Conservation (phyloP, 2,329 filamentous ascomycete genomes). For the Diaporthe destruens region DNA sequence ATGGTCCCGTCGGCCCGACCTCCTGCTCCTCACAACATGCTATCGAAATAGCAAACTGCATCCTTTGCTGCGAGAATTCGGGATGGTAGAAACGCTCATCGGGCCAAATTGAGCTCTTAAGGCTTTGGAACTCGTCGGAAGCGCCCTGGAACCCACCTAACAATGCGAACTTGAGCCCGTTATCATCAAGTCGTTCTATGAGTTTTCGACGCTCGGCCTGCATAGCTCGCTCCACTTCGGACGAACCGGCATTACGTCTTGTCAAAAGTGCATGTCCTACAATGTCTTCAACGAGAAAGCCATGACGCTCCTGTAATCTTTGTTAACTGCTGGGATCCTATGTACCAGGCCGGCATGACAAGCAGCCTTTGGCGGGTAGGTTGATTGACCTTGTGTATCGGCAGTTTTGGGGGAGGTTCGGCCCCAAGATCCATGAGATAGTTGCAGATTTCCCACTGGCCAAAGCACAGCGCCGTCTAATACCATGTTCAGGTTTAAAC, state of each 20-base stretch:
- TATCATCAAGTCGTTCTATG: neutral
- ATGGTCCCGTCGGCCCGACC: neutral
- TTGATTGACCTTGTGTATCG: neutral
- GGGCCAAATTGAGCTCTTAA: neutral
- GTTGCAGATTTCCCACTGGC: neutral
- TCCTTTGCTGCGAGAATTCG: neutral
- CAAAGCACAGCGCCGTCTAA: neutral
- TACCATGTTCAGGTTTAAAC: neutral
- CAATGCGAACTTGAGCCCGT: neutral
- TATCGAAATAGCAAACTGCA: neutral
- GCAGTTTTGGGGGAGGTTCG: neutral
- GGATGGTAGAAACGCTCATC: neutral
- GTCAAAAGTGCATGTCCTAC: neutral
- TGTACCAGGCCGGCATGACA: no score
- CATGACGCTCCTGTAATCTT: neutral
- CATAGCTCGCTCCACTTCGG: neutral
- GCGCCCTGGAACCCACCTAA: neutral
- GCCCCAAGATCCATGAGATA: conserved; percentile 1
- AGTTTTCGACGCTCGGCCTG: neutral
- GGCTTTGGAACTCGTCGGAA: neutral
- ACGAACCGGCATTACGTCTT: neutral
- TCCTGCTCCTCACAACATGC: neutral
- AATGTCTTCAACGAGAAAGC: neutral
- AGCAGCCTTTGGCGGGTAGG: no score
- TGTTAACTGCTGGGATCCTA: neutral